Conservation (phyloP, 345 rosid species). For the Iberis pinnata region DNA sequence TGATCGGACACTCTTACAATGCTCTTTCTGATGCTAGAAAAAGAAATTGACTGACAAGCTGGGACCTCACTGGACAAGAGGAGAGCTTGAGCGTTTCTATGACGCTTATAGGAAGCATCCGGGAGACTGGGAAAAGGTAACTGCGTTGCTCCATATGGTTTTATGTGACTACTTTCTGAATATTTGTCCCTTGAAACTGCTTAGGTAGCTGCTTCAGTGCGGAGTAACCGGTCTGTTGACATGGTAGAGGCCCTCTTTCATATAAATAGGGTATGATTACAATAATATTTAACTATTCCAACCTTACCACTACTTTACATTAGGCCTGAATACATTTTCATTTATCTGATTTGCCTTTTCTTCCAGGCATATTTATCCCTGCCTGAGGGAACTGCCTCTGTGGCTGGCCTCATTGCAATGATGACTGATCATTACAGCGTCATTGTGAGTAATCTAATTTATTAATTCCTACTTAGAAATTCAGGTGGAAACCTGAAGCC, state of each 20-base stretch:
- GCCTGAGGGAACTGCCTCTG: conserved; percentile 91
- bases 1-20: not conserved
- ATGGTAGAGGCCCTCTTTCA: conserved; percentile 85
- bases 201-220: conserved; percentile 54
- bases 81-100: conserved; percentile 79
- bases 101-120: conserved; percentile 70
- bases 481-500: conserved; percentile 9
- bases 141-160: conserved; percentile 28
- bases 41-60: conserved; percentile 69
- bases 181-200: conserved; percentile 8
- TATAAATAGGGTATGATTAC: conserved; percentile 58
- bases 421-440: conserved; percentile 89
- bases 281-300: conserved; percentile 10
- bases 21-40: conserved; percentile 36
- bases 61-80: conserved; percentile 87
- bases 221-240: conserved; percentile 63
- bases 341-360: conserved; percentile 10
- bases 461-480: not conserved
- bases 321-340: not conserved
- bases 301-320: no score
- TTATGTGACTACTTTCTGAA: not conserved
- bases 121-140: conserved; percentile 85
- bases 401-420: conserved; percentile 91
- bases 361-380: conserved; percentile 86
- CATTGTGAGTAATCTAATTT: conserved; percentile 43